phyloP scores from a whole-genome alignment of 148 eudicot genomes.

The Nyssa sinensis region DNA sequence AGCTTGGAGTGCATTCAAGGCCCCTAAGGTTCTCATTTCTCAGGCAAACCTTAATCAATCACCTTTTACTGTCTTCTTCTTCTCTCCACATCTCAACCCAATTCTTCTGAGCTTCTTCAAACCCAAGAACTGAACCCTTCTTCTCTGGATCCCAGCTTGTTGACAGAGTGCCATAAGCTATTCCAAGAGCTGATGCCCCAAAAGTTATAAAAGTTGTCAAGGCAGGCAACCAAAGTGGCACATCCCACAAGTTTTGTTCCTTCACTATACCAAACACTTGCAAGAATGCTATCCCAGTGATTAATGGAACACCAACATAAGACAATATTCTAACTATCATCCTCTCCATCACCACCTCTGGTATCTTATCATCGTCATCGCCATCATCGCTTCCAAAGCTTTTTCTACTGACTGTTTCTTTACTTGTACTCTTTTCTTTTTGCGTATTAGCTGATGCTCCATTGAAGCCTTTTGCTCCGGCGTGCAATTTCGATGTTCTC shows the following conservation, averaged over 20 bases:
- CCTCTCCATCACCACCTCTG: conserved; percentile 64
- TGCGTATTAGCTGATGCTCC: background rate
- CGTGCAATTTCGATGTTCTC: conserved; percentile 22
- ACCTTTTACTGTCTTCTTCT: conserved; percentile 31
- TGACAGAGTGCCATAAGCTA: conserved; percentile 73
- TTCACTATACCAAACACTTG: conserved; percentile 38
- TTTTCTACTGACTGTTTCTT: background rate
- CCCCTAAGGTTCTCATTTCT: no score
- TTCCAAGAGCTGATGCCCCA: conserved; percentile 77
- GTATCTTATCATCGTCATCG: conserved; percentile 55
- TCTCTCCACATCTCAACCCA: conserved; percentile 91
- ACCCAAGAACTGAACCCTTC: conserved; percentile 66
- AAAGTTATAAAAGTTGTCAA: conserved; percentile 63
- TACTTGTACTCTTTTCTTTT: background rate
- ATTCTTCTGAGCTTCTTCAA: conserved; percentile 65
- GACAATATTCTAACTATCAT: conserved; percentile 59
- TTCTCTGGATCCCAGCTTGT: conserved; percentile 69
- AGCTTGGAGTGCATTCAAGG: no score
- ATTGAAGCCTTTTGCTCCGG: conserved; percentile 42
- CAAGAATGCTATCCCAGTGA: conserved; percentile 42
- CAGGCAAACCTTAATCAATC: no score
- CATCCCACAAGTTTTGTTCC: conserved; percentile 53
- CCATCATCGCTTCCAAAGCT: background rate
- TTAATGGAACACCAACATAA: conserved; percentile 63
- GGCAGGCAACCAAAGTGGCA: conserved; percentile 69